Conservation (phyloP, 345 rosid species). For the Psidium friedrichsthalianum region DNA sequence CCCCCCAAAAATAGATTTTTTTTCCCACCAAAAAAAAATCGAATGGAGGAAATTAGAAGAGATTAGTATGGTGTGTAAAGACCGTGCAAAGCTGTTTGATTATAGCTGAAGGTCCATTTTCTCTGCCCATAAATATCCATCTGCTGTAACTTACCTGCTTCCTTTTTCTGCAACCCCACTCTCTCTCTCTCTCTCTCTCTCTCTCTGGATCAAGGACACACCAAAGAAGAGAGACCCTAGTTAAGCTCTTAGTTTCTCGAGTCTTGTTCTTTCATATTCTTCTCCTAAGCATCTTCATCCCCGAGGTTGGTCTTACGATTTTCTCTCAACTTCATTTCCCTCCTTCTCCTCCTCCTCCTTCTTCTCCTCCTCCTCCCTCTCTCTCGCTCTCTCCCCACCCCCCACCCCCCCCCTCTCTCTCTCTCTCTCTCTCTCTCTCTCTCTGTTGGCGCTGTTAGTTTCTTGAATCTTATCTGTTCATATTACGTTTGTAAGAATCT, state of each 20-base stretch:
- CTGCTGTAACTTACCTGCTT: slow-evolving; percentile 20
- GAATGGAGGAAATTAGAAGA: neutral
- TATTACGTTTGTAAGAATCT: neutral
- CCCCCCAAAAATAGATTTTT: neutral
- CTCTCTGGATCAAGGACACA: neutral
- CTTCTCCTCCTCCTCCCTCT: neutral
- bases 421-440: neutral
- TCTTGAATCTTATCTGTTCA: neutral
- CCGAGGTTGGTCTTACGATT: neutral
- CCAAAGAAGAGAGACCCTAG: neutral
- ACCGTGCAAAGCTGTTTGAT: neutral
- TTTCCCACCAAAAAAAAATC: neutral
- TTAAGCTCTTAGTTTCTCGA: neutral
- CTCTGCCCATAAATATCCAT: slow-evolving; percentile 20
- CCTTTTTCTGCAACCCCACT: slow-evolving; percentile 33
- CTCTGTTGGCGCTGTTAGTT: neutral
- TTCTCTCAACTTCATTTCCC: neutral
- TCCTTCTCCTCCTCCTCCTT: neutral
- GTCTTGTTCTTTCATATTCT: neutral
- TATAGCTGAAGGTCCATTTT: slow-evolving; percentile 33
- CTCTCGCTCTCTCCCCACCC: neutral
- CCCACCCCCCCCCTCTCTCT: neutral
- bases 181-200: neutral
- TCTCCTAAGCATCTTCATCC: neutral
- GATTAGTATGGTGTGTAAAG: neutral